These are phyloP conservation scores for Suillus paluster DNA, from an alignment of 768 basidiomycete genomes.

Conservation along the genomic window DNA sequence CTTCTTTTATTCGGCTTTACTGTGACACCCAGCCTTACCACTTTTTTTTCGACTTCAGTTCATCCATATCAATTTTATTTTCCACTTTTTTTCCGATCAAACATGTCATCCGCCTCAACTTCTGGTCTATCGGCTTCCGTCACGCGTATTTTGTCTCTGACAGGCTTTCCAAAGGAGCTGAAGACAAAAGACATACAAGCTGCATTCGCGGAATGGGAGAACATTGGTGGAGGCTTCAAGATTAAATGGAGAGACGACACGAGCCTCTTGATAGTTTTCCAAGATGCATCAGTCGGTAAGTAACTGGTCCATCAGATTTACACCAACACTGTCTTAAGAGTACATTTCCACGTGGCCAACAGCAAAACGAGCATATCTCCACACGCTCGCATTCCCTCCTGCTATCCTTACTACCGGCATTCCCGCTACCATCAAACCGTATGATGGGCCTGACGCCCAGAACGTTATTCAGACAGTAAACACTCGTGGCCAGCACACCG, in stretches of 20 bases:
- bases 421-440: conserved; percentile 78
- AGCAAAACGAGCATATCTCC: conserved; percentile 97
- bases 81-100: conserved; percentile 13
- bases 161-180: conserved; percentile 93
- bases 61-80: conserved; percentile 8
- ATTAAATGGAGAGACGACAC: conserved; percentile 99
- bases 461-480: conserved; percentile 83
- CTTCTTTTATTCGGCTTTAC: conserved; percentile 20
- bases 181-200: conserved; percentile 97
- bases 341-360: conserved; percentile 15
- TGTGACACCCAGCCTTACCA: conserved; percentile 18
- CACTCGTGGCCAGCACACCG: conserved; percentile 65
- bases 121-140: conserved; percentile 91
- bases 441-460: conserved; percentile 94
- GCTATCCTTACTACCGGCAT: conserved; percentile 60
- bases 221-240: conserved; percentile 88
- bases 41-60: conserved; percentile 9
- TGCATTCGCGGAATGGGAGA: conserved; percentile 90
- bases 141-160: conserved; percentile 90
- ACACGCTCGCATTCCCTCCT: conserved; percentile 83
- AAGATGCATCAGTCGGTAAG: conserved; percentile 89
- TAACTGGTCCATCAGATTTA: conserved; percentile 24
- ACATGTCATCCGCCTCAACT: conserved; percentile 69
- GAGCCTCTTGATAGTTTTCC: conserved; percentile 92
- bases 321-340: conserved; percentile 5